Percentiles rank a stretch among this genome's conserved stretches.
Conservation (phyloP, 352 stramenopile genomes). For the Lagenidium giganteum region DNA sequence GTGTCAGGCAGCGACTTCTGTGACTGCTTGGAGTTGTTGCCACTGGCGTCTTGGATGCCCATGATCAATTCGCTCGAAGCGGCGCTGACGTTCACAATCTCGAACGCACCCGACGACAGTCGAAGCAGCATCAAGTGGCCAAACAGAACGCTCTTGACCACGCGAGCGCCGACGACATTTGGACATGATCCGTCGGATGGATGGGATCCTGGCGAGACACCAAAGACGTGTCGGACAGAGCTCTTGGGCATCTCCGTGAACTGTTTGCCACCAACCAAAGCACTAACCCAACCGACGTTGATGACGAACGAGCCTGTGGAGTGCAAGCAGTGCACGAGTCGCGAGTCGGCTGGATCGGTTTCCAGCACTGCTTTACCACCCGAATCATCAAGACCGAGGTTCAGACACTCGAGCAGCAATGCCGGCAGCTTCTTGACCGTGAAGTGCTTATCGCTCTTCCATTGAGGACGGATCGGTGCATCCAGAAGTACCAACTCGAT, state of each 20-base stretch:
- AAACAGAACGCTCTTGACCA: slow-evolving; percentile 74
- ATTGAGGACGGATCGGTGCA: slow-evolving; percentile 48
- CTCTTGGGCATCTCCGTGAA: slow-evolving; percentile 58
- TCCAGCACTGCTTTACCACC: slow-evolving; percentile 54
- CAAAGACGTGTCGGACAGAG: slow-evolving; percentile 73
- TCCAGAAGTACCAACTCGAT: slow-evolving; percentile 73
- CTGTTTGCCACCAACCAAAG: slow-evolving; percentile 47
- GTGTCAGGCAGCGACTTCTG: slow-evolving; percentile 44
- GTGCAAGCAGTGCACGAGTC: slow-evolving; percentile 70
- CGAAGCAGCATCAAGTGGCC: slow-evolving; percentile 72
- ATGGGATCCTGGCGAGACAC: slow-evolving; percentile 38
- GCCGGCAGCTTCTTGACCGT: slow-evolving; percentile 25
- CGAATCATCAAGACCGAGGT: slow-evolving; percentile 67
- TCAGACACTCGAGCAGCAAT: slow-evolving; percentile 67
- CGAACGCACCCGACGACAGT: slow-evolving; percentile 63
- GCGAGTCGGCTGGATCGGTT: slow-evolving; percentile 40
- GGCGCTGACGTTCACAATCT: slow-evolving; percentile 76
- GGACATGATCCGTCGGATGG: slow-evolving; percentile 8
- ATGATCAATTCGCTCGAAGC: slow-evolving; percentile 70
- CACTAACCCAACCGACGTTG: slow-evolving; percentile 69
- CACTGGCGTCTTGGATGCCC: slow-evolving; percentile 19
- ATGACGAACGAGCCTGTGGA: slow-evolving; percentile 75
- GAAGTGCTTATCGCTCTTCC: slow-evolving; percentile 28
- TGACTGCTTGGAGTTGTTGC: slow-evolving; percentile 7
- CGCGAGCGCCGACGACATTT: slow-evolving; percentile 57